Evolutionary conservation across 495 filamentous ascomycete species (phyloP), one percentile per base, ranked within the genome.

Genomic region (Penicillium robsamsonii): DNA sequence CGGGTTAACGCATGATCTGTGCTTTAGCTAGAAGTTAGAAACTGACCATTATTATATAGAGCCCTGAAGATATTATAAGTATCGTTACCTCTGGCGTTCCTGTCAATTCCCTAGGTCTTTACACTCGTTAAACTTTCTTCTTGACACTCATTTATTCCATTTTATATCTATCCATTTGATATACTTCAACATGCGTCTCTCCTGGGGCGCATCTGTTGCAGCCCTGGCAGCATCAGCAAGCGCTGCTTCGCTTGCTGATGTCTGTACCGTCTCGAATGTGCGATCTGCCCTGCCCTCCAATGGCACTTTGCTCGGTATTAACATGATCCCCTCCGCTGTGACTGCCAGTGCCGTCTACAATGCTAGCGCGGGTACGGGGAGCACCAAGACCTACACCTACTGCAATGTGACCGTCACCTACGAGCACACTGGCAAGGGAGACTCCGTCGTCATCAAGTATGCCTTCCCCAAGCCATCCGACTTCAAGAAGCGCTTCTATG

Each of bases 401-500:
- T 74, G 71, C 60, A 74, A 72, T 46, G 69, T 74, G 41, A 68
- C 69, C 2, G 50, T 74, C 25, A 57, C 67, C 55, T 74, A 74
- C 63, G 63, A 60, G 11, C 69, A 72, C 61, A 64, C 67, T 45
- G 71, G 71, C 46, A 68, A 64, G 61, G 58, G 45, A 12, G 68
- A 72, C 42, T 56, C 55, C 15, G 58, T 74, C 25, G 60, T 68
- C 49, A 57, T 70, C 56, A 66, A 69, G 55, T 70, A 69, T 33
- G 69, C 63, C 41, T 64, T 74, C 55, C 71, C 71, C 13, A 56
- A 58, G 29, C 69, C 69, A 13, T 58, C 61, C 7, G 64, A 68
- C 40, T 74, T 69, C 64, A 66, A 74, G 58, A 69, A 66, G 55
- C 71, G 71, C 12, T 74, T 70, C 63, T 72, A 72, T 51, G 69